These are phyloP conservation scores for Termitomyces sp. DNA, from an alignment of 768 basidiomycete genomes.

Conservation along the genomic window DNA sequence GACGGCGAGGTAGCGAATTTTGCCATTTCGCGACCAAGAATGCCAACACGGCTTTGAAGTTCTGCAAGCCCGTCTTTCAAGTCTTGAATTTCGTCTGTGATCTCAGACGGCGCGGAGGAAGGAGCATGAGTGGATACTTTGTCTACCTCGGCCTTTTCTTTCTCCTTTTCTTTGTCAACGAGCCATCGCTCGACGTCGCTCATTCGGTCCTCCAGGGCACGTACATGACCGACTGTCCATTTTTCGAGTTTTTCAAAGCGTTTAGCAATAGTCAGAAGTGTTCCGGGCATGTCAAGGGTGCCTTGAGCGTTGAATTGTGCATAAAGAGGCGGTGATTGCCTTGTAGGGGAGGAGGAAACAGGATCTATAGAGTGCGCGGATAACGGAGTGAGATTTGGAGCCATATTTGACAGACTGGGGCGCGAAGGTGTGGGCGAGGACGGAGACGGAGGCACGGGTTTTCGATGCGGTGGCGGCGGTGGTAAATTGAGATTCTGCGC, in stretches of 20 bases:
- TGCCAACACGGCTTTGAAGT: conserved; percentile 67
- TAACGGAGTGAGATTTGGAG: conserved; percentile 58
- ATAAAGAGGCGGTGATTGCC: conserved; percentile 66
- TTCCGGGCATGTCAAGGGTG: conserved; percentile 68
- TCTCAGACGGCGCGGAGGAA: conserved; percentile 13
- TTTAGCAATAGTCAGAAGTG: conserved; percentile 67
- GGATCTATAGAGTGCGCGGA: conserved; percentile 50
- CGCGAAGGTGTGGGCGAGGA: conserved; percentile 62
- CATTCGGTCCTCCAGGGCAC: conserved; percentile 89
- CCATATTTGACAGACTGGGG: conserved; percentile 40
- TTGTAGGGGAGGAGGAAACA: conserved; percentile 41
- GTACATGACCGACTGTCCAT: conserved; percentile 85
- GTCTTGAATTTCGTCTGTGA: conserved; percentile 40
- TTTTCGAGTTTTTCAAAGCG: conserved; percentile 88
- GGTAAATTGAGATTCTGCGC: conserved; percentile 50
- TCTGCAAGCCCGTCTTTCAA: conserved; percentile 68
- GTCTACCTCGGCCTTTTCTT: conserved; percentile 27
- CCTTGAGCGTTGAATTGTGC: conserved; percentile 72
- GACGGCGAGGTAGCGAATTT: conserved; percentile 51
- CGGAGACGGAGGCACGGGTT: conserved; percentile 47
- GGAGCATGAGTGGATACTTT: conserved; percentile 13
- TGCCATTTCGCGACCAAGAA: conserved; percentile 78
- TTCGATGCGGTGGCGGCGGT: conserved; percentile 28
- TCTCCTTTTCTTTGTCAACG: conserved; percentile 77
- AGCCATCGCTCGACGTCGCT: conserved; percentile 88